Percentiles rank a stretch among this genome's conserved stretches.
Evolutionary conservation across 306 rosid species (phyloP).

Genomic region (Casuarina equisetifolia): DNA sequence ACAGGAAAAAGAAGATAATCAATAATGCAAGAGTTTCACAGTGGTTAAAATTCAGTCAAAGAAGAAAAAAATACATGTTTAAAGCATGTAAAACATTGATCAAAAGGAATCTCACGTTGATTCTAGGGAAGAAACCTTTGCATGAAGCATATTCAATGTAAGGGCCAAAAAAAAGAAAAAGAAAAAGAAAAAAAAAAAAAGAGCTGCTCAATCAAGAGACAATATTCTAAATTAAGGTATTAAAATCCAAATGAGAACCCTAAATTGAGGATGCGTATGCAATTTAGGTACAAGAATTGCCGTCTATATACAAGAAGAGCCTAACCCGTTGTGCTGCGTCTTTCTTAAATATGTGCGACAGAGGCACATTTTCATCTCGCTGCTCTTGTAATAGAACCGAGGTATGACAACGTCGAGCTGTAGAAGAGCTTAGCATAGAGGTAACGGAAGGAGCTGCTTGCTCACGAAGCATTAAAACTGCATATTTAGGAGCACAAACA

Average conservation of each 20-base stretch:
- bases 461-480: slow-evolving; percentile 60
- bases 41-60: slow-evolving; percentile 11
- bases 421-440: slow-evolving; percentile 43
- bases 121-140: background rate
- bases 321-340: slow-evolving; percentile 69
- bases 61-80: background rate
- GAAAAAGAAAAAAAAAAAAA: background rate
- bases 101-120: background rate
- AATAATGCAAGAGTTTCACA: slow-evolving; percentile 3
- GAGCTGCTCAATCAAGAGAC: background rate
- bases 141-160: background rate
- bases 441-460: slow-evolving; percentile 52
- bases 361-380: slow-evolving; percentile 62
- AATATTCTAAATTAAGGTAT: background rate
- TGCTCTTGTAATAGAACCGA: slow-evolving; percentile 82
- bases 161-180: background rate
- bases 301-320: slow-evolving; percentile 9
- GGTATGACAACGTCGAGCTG: slow-evolving; percentile 59
- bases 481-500: slow-evolving; percentile 30
- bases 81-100: slow-evolving; percentile 1
- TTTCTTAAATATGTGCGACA: slow-evolving; percentile 49
- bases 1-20: slow-evolving; percentile 28
- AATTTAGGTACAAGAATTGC: slow-evolving; percentile 14
- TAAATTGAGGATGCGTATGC: background rate
- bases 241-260: background rate